Conservation (phyloP, 139 green algal genomes). For the Volvox reticuliferus region DNA sequence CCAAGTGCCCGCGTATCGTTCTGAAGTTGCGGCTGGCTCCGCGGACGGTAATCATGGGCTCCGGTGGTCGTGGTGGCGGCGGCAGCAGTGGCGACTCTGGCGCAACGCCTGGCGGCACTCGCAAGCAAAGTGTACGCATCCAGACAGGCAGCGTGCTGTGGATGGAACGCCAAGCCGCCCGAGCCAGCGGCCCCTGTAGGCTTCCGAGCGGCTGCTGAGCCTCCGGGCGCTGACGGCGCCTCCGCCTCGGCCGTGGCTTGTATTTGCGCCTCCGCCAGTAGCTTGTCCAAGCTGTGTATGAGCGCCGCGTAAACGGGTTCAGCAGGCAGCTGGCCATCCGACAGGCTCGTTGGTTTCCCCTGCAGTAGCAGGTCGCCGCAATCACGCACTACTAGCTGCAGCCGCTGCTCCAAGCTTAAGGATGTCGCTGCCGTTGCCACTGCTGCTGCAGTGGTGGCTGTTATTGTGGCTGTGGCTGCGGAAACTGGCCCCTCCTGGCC, state of each 20-base stretch:
- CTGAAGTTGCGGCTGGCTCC: too few relatives aligned
- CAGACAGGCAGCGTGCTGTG: constrained; percentile 25
- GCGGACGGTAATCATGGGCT: background rate
- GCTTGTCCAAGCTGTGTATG: background rate
- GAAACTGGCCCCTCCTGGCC: background rate
- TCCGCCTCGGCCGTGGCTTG: background rate
- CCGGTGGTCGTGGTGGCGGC: background rate
- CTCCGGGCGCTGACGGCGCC: too few relatives aligned
- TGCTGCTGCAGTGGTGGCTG: background rate
- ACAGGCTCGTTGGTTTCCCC: background rate
- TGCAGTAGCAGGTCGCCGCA: background rate
- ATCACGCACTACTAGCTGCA: constrained; percentile 3
- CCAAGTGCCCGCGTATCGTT: too few relatives aligned
- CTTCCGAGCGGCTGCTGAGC: too few relatives aligned
- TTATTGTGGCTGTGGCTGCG: background rate
- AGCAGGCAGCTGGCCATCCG: background rate
- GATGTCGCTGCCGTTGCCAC: background rate
- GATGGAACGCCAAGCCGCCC: background rate
- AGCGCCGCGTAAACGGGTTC: background rate
- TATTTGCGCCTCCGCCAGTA: background rate
- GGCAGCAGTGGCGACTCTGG: background rate
- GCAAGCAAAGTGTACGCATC: constrained; percentile 14
- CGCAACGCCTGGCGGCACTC: background rate
- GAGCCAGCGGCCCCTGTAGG: background rate
- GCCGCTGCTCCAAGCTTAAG: background rate